Evolutionary conservation across 768 basidiomycete species (phyloP), one percentile per base, ranked within the genome.

Genomic region (Russula earlei): DNA sequence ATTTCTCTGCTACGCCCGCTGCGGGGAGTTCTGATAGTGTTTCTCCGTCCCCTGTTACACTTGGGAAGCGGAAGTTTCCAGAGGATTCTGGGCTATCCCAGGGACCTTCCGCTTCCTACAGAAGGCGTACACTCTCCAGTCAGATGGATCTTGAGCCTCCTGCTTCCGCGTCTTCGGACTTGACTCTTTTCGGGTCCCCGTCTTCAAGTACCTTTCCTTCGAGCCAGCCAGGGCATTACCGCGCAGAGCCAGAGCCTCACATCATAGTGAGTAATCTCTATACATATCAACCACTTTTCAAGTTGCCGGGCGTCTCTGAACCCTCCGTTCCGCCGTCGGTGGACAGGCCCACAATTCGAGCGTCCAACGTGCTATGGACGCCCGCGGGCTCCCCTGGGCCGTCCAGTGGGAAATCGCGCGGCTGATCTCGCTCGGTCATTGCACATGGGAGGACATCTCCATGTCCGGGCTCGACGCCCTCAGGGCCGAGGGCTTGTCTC

Each of bases 401-500:
- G 75, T 74, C 2, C 80, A 78, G 52, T 83, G 76, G 67, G 78
- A 82, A 61, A 71, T 83, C 24, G 77, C 74, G 0, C 73, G 79
- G 1, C 67, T 73, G 19, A 65, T 77, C 43, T 69, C 70, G 22
- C 61, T 60, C 0, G 64, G 66, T 1, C 55, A 54, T 9, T 55
- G 74, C 15, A 36, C 62, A 6, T 74, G 70, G 50, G 62, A 69
- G 0, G 52, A 70, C 3, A 64, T 79, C 22, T 27, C 49, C 1
- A 56, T 74, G 24, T 45, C 58, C 1, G 55, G 52, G 3, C 63
- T 80, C 1, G 64, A 68, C 27, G 49, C 58, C 20, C 64, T 70
- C 27, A 56, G 58, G 10, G 19, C n/a, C 2, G 27, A 58, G 44
- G 57, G 57, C 3, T 2, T 52, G 4, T 54, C 56, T 3, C 15